Evolutionary conservation across 1,284 basidiomycete species (phyloP), one percentile per base, ranked within the genome.

Genomic region (Singerocomus inundabilis): DNA sequence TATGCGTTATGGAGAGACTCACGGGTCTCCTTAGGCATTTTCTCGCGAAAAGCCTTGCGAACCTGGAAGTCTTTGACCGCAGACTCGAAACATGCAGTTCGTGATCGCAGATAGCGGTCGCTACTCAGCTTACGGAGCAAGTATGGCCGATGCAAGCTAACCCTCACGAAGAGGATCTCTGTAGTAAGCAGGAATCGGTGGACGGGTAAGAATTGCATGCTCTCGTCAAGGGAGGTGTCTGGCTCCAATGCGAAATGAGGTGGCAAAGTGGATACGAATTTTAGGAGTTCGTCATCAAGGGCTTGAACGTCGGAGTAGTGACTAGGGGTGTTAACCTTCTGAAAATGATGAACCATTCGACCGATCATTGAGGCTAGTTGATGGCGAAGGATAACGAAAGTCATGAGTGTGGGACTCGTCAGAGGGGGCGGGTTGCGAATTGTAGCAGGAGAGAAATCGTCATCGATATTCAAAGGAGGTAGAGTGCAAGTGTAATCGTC

Each of bases 311-410:
- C 93, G 12, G 84, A 81, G 66, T 97, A 97, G 61, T 91, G 88
- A 44, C 86, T 88, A 44, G 80, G 81, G 45, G 84, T 82, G 48
- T 86, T 81, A 18, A 96, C 85, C 71, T 93, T 90, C 68, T 98
- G 95, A 70, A 95, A 98, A 69, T 96, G 92, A 63, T 96, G 93
- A 40, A 93, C 93, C 61, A 98, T 93, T 37, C 85, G 83, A 25
- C 94, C 95, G 55, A 95, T 95, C 53, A 96, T 89, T 40, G 77
- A 76, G 16, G 91, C 88, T 16, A 98, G 78, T 40, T 82, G 79
- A 62, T 95, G 89, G 31, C 94, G 80, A 31, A 98, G 77, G 54
- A 96, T 93, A 49, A 93, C 83, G 67, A 92, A 97, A 1, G 91
- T 92, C 74, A 91, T 89, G 5, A 76, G 78, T 0, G 93, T 97